Conservation (phyloP, 345 rosid species). For the Eucalyptus pauciflora region DNA sequence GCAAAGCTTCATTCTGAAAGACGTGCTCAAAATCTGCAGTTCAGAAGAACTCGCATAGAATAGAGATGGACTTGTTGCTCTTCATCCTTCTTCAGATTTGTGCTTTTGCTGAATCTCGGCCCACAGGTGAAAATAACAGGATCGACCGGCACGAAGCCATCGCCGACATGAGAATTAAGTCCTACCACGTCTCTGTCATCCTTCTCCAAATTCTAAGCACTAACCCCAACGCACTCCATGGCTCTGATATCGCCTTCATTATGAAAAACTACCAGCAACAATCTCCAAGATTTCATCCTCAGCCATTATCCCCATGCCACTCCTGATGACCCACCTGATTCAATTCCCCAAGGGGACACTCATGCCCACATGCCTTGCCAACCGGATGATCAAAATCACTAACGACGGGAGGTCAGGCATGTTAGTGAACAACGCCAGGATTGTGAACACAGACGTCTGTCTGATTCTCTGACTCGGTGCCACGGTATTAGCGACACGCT, state of each 20-base stretch:
- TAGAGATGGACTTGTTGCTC: conserved; percentile 6
- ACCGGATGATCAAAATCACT: conserved; percentile 13
- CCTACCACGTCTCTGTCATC: conserved; percentile 29
- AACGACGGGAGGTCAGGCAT: conserved; percentile 3
- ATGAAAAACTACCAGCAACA: conserved; percentile 12
- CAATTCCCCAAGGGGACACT: conserved; percentile 27
- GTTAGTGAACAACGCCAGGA: conserved; percentile 19
- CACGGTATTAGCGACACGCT: conserved; percentile 24
- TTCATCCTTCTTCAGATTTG: conserved; percentile 10
- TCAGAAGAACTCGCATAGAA: neutral
- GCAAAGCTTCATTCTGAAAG: neutral
- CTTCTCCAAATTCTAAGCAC: conserved; percentile 19
- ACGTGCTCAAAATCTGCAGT: neutral
- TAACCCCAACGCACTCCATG: neutral
- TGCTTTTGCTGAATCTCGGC: conserved; percentile 1
- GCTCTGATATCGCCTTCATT: conserved; percentile 12
- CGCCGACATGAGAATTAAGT: conserved; percentile 16
- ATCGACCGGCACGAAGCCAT: conserved; percentile 17
- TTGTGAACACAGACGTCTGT: conserved; percentile 18
- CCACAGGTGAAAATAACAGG: neutral
- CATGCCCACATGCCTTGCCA: conserved; percentile 9
- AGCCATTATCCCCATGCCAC: conserved; percentile 16
- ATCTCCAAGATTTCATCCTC: conserved; percentile 17
- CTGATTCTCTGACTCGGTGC: conserved; percentile 10
- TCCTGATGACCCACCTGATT: conserved; percentile 2